These are phyloP conservation scores for Multifurca ochricompacta DNA, from an alignment of 768 basidiomycete species.

Conservation along the genomic window DNA sequence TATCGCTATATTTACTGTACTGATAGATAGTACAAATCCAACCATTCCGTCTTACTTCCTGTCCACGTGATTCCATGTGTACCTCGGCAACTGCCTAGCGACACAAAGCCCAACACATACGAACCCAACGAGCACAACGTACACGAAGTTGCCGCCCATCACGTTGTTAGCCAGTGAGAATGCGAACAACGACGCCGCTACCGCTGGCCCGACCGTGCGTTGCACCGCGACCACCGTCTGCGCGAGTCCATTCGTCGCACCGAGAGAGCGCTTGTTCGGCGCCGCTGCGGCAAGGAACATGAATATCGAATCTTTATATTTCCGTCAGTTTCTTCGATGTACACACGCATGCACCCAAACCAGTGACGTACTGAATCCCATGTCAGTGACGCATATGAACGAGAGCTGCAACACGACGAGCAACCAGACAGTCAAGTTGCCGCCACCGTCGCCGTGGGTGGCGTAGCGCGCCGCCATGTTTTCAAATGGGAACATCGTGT, in stretches of 20 bases:
- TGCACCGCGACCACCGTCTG: constrained; percentile 33
- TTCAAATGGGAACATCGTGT: constrained; percentile 26
- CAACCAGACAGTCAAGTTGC: neutral
- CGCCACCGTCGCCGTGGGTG: neutral
- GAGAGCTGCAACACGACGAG: constrained; percentile 6
- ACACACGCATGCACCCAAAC: too few relatives aligned
- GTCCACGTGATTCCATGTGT: neutral
- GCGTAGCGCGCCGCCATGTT: constrained; percentile 1
- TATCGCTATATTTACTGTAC: too few relatives aligned
- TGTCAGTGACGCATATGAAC: neutral
- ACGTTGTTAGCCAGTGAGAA: constrained; percentile 42
- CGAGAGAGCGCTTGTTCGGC: constrained; percentile 56
- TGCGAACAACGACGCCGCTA: constrained; percentile 57
- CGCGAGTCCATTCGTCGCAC: constrained; percentile 56
- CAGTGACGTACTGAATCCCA: constrained; percentile 11
- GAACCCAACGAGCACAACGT: neutral
- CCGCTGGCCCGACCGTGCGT: constrained; percentile 44
- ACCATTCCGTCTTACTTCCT: neutral
- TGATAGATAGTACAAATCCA: too few relatives aligned
- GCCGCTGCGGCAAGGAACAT: constrained; percentile 60
- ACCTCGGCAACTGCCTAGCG: constrained; percentile 1
- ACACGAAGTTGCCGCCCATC: constrained; percentile 35
- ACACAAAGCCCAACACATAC: neutral
- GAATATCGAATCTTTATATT: constrained; percentile 70
- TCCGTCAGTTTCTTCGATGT: constrained; percentile 20